Conservation (phyloP, 345 rosid genomes). For the Isatis tinctoria region DNA sequence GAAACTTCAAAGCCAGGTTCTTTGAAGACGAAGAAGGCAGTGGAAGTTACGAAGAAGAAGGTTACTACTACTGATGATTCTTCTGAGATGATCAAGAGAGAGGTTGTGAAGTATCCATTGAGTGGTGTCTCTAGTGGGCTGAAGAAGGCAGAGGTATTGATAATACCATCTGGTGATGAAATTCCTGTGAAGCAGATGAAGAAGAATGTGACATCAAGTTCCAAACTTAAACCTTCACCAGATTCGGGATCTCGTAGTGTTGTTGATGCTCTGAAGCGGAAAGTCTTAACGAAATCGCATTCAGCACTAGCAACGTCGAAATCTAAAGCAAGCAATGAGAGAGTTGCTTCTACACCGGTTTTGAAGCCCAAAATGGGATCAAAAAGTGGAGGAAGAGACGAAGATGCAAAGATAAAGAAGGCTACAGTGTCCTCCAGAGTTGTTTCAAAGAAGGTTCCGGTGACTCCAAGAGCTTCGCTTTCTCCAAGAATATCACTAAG, state of each 20-base stretch:
- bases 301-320: slow-evolving; percentile 17
- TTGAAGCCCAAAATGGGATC: slow-evolving; percentile 6
- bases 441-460: slow-evolving; percentile 30
- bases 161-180: slow-evolving; percentile 16
- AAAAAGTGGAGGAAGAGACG: slow-evolving; percentile 20
- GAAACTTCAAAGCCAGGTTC: slow-evolving; percentile 22
- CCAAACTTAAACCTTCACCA: slow-evolving; percentile 16
- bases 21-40: slow-evolving; percentile 28
- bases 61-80: slow-evolving; percentile 7
- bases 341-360: slow-evolving; percentile 10
- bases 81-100: slow-evolving; percentile 29
- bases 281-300: slow-evolving; percentile 26
- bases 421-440: slow-evolving; percentile 31
- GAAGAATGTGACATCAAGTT: slow-evolving; percentile 27
- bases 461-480: slow-evolving; percentile 39
- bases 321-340: slow-evolving; percentile 1
- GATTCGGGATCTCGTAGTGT: slow-evolving; percentile 22
- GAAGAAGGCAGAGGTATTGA: slow-evolving; percentile 17
- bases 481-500: slow-evolving; percentile 30
- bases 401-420: slow-evolving; percentile 28
- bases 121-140: slow-evolving; percentile 2
- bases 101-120: slow-evolving; percentile 18
- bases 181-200: slow-evolving; percentile 19
- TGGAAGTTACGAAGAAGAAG: slow-evolving; percentile 18
- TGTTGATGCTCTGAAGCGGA: slow-evolving; percentile 24